These are phyloP conservation scores for Penicillium tannophilum DNA, from an alignment of 495 filamentous ascomycete genomes.

Conservation along the genomic window DNA sequence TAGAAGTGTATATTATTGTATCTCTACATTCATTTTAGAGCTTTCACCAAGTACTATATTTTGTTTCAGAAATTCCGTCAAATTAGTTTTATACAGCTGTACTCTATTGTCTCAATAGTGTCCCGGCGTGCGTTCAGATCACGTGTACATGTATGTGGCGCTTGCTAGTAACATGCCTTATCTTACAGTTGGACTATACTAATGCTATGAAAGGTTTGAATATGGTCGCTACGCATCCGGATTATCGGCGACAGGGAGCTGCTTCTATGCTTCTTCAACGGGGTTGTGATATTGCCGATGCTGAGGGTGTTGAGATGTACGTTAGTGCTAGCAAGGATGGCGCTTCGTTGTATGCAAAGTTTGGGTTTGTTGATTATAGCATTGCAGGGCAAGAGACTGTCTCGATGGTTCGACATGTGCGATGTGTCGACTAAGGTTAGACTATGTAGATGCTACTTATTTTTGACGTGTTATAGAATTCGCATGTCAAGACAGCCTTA, in stretches of 20 bases:
- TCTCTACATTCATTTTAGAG: background rate
- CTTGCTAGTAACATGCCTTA: background rate
- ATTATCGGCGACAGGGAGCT: constrained; percentile 50
- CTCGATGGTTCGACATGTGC: background rate
- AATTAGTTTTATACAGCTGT: background rate
- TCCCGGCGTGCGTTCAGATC: too few relatives aligned
- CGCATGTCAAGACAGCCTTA: too few relatives aligned
- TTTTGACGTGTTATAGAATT: background rate
- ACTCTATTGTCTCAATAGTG: too few relatives aligned
- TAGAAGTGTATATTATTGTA: background rate
- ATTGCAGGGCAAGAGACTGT: background rate
- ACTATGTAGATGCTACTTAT: too few relatives aligned
- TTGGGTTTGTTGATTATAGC: constrained; percentile 35
- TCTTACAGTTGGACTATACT: too few relatives aligned
- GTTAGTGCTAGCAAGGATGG: constrained; percentile 35
- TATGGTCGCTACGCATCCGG: constrained; percentile 52
- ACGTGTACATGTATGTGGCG: background rate
- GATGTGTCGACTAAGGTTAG: too few relatives aligned
- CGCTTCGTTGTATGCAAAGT: constrained; percentile 27
- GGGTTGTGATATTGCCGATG: constrained; percentile 48
- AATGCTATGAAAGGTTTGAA: constrained; percentile 40
- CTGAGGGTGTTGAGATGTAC: constrained; percentile 29
- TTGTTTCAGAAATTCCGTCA: background rate
- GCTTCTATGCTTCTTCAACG: constrained; percentile 50
- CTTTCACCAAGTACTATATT: background rate